Conservation (phyloP, 2,329 filamentous ascomycete genomes). For the Thermomyces lanuginosus region DNA sequence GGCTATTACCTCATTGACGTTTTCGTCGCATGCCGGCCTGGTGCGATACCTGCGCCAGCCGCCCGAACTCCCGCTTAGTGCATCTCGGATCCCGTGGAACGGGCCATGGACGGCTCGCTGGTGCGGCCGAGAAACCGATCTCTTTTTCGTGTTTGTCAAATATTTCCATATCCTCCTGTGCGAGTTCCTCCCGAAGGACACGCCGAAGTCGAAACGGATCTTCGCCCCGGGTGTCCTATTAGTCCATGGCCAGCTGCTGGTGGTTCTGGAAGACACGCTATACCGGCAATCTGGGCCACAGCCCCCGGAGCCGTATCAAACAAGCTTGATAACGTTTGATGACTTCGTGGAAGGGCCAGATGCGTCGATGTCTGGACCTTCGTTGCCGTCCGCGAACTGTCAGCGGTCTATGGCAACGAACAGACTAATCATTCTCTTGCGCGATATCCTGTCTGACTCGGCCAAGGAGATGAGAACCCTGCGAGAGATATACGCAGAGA, state of each 20-base stretch:
- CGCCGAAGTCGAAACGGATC: conserved; percentile 39
- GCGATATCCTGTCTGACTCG: conserved; percentile 56
- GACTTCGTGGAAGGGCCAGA: conserved; percentile 50
- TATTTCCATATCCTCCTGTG: conserved; percentile 66
- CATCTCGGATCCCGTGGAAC: conserved; percentile 64
- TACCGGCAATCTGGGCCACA: conserved; percentile 48
- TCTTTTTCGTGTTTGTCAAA: conserved; percentile 85
- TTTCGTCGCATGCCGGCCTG: conserved; percentile 45
- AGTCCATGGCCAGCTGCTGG: conserved; percentile 66
- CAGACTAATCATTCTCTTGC: conserved; percentile 62
- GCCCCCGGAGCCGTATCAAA: conserved; percentile 28
- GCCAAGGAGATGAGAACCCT: conserved; percentile 37
- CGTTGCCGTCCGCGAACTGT: conserved; percentile 51
- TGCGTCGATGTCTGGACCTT: conserved; percentile 46
- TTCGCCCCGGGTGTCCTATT: conserved; percentile 63
- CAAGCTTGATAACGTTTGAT: conserved; percentile 47
- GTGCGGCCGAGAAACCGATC: conserved; percentile 72
- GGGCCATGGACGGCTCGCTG: conserved; percentile 73
- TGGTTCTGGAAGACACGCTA: conserved; percentile 66
- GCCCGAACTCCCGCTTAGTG: conserved; percentile 49
- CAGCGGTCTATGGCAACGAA: conserved; percentile 79
- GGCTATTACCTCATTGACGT: conserved; percentile 43
- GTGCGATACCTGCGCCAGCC: conserved; percentile 47
- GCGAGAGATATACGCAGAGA: conserved; percentile 57
- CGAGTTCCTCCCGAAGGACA: conserved; percentile 48